phyloP scores from a whole-genome alignment of 441 rosid species.

The Arabidopsis lyrata region DNA sequence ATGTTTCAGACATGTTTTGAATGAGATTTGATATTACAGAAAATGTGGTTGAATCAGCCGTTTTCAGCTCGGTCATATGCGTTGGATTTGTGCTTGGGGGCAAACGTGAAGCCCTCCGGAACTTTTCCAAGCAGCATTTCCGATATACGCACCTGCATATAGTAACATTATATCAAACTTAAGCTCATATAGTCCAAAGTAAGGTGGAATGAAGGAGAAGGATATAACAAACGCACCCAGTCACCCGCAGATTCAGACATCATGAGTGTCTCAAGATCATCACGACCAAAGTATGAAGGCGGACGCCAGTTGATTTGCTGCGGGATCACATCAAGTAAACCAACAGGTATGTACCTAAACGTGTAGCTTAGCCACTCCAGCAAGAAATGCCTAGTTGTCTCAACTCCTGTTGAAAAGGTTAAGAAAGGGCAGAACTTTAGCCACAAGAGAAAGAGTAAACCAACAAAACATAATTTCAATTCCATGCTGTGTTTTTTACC shows the following conservation, averaged over 20 bases:
- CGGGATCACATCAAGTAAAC: conserved; percentile 85
- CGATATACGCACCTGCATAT: conserved; percentile 74
- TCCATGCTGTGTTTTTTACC: conserved; percentile 50
- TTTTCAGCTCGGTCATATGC: conserved; percentile 91
- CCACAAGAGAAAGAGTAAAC: not conserved
- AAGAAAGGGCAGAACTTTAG: conserved; percentile 17
- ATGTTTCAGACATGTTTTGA: conserved; percentile 4
- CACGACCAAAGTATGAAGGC: conserved; percentile 86
- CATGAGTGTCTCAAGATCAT: conserved; percentile 95
- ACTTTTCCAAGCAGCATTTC: conserved; percentile 95
- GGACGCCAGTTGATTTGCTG: conserved; percentile 91
- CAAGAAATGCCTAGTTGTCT: conserved; percentile 91
- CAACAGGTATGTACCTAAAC: conserved; percentile 84
- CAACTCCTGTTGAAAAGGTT: conserved; percentile 65
- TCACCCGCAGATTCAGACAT: conserved; percentile 96
- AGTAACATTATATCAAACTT: conserved; percentile 13
- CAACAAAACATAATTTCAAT: not conserved
- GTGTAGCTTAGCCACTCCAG: conserved; percentile 97
- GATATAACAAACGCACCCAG: conserved; percentile 61
- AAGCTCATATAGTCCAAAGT: not conserved
- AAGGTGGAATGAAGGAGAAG: not conserved
- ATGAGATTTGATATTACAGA: conserved; percentile 16
- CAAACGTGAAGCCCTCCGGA: conserved; percentile 87
- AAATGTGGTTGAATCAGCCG: conserved; percentile 54
- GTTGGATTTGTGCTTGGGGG: conserved; percentile 94